Percentiles rank a stretch among this genome's conserved stretches.
Evolutionary conservation across 2,329 filamentous ascomycete genomes (phyloP).

Genomic region (Apiospora marii): DNA sequence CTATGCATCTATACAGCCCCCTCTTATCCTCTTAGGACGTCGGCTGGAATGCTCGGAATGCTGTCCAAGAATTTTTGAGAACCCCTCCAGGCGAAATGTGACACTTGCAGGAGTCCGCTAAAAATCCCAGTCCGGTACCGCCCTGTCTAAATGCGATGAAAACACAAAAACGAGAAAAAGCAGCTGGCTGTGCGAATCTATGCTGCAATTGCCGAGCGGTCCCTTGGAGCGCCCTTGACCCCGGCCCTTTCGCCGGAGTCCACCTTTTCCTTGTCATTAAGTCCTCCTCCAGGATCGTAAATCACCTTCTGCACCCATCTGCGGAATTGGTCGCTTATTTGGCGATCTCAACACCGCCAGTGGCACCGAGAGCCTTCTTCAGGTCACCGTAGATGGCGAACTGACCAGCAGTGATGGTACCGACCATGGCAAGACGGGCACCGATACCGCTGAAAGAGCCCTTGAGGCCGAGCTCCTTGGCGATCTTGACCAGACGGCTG

Average conservation of each 20-base stretch:
- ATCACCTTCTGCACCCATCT: slow-evolving; percentile 8
- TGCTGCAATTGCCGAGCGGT: slow-evolving; percentile 34
- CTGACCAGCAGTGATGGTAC: slow-evolving; percentile 73
- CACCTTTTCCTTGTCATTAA: slow-evolving; percentile 33
- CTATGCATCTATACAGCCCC: slow-evolving; percentile 33
- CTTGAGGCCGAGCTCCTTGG: slow-evolving; percentile 73
- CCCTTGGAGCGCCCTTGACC: slow-evolving; percentile 31
- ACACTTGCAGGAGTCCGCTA: slow-evolving; percentile 39
- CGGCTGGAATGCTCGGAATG: slow-evolving; percentile 32
- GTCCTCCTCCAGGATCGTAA: slow-evolving; percentile 26
- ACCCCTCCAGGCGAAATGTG: slow-evolving; percentile 29
- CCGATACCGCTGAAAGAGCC: slow-evolving; percentile 76
- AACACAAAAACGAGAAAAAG: slow-evolving; percentile 34
- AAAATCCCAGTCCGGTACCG: slow-evolving; percentile 36
- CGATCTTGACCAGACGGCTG: slow-evolving; percentile 77
- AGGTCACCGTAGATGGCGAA: slow-evolving; percentile 77
- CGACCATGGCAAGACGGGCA: slow-evolving; percentile 77
- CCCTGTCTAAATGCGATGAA: slow-evolving; percentile 41
- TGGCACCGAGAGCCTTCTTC: slow-evolving; percentile 63
- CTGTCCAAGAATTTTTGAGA: slow-evolving; percentile 30
- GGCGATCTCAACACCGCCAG: slow-evolving; percentile 67
- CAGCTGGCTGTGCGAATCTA: slow-evolving; percentile 35
- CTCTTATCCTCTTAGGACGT: not conserved
- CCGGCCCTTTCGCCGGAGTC: slow-evolving; percentile 1
- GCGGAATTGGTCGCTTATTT: slow-evolving; percentile 38